Percentiles rank a stretch among this genome's conserved stretches.
These are phyloP conservation scores for Tuber aestivum DNA, from an alignment of 495 filamentous ascomycete genomes.

Conservation along the genomic window DNA sequence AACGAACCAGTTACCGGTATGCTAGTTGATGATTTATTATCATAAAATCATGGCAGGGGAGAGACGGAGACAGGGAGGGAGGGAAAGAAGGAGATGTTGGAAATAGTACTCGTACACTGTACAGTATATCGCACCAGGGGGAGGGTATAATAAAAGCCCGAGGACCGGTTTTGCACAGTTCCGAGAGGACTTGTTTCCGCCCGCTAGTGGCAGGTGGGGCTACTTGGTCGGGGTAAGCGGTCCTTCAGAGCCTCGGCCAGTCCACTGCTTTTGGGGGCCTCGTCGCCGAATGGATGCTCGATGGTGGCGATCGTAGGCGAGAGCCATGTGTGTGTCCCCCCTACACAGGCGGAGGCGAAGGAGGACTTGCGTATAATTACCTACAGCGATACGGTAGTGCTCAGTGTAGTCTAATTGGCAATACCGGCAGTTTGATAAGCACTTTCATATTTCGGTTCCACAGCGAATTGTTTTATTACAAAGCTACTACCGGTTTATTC, in stretches of 20 bases:
- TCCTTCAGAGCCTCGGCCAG: no score
- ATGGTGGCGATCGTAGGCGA: background rate
- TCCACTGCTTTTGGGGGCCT: no score
- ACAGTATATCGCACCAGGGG: background rate
- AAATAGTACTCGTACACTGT: no score
- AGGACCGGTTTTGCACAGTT: background rate
- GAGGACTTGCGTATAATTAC: background rate
- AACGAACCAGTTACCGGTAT: background rate
- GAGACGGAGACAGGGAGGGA: background rate
- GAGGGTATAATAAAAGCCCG: background rate
- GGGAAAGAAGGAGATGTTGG: background rate
- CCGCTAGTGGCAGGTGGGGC: background rate
- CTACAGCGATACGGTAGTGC: background rate
- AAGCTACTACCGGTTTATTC: no score
- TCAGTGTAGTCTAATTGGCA: background rate
- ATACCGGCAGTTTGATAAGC: background rate
- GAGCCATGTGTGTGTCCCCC: background rate
- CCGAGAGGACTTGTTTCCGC: background rate
- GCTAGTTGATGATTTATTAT: background rate
- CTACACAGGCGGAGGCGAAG: background rate
- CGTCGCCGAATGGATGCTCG: background rate
- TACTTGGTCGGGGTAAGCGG: background rate
- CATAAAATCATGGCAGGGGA: background rate
- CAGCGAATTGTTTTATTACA: no score
- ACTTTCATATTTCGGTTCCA: no score